phyloP scores from a whole-genome alignment of 2,329 filamentous ascomycete species.

The Phialophora macrospora region DNA sequence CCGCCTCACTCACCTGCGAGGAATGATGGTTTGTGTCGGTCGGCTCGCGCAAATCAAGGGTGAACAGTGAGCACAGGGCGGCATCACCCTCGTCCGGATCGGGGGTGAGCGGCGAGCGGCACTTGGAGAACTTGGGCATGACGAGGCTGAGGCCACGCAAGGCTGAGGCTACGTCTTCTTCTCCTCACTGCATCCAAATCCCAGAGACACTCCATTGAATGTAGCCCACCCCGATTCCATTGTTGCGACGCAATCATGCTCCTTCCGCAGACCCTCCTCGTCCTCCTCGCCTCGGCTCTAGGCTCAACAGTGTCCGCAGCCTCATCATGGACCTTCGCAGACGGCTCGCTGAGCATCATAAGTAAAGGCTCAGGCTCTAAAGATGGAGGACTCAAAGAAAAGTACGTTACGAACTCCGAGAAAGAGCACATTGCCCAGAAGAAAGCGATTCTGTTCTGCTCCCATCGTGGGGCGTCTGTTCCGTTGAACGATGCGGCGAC shows the following conservation, averaged over 20 bases:
- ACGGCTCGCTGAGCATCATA: slow-evolving; percentile 66
- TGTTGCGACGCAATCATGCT: slow-evolving; percentile 24
- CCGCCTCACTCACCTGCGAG: too few species aligned
- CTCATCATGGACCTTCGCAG: slow-evolving; percentile 65
- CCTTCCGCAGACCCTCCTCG: slow-evolving; percentile 26
- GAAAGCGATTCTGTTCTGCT: not conserved
- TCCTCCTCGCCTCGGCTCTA: slow-evolving; percentile 28
- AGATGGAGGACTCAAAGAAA: slow-evolving; percentile 59
- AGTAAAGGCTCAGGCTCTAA: slow-evolving; percentile 62
- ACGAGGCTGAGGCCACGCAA: not conserved
- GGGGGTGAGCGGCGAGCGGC: too few species aligned
- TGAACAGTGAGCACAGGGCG: too few species aligned
- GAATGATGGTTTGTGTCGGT: too few species aligned
- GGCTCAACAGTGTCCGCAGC: slow-evolving; percentile 48
- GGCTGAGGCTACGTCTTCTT: slow-evolving; percentile 21
- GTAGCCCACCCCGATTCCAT: not conserved
- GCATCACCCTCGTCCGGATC: too few species aligned
- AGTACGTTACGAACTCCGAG: slow-evolving; percentile 46
- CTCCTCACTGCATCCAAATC: slow-evolving; percentile 4
- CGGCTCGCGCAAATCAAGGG: too few species aligned
- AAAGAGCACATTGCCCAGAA: not conserved
- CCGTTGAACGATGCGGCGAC: not conserved
- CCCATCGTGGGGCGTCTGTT: not conserved
- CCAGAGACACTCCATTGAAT: not conserved
- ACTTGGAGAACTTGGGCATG: not conserved